Base-by-base conservation (phyloP, 176 grass and related monocot genomes). In the Dendrocalamus sinicus region DNA sequence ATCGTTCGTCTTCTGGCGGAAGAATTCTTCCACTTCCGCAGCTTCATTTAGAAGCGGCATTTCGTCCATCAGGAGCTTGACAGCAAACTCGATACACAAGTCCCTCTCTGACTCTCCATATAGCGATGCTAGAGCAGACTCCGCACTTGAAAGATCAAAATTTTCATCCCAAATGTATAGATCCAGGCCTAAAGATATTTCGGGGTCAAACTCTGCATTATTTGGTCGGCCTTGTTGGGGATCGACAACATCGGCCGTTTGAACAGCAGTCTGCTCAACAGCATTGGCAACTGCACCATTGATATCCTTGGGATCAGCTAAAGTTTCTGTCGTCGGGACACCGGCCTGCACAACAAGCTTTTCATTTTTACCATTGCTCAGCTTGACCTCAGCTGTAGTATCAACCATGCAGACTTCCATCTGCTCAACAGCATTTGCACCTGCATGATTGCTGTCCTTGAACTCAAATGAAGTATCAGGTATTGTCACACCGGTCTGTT, bases 51-150 rank as follows among this genome's bases (percentile, higher is more conserved):
- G 45, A 5, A 79, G 4, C 19, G 44, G 46, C 4, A 1, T 43
- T 63, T 86, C 67, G 1, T 80, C 68, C 84, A 43, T 80, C 0
- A 86, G 67, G 22, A 80, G 14, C 55, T 73, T 86, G 32, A 86
- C 67, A 52, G 76, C 76, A 53, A 80, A 86, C 76, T 50, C 55
- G 30, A 86, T 46, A 35, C 84, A 80, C 4, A 2, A 6, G 12
- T 81, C 65, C 12, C 14, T 8, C 24, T 71, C 10, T 3, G 67
- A 59, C 5, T 71, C 51, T 58, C 67, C 67, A 58, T 82, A 82
- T 7, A 82, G 37, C 9, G 67, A 57, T 71, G n/a, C 37, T 12
- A 82, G 24, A 45, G 80, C 67, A 20, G 67, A 70, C 45, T 82
- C 53, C 58, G 80, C 80, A 70, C 35, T 12, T 70, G 50, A 55